These are phyloP conservation scores for Verticillium tricorpus DNA, from an alignment of 2,329 filamentous ascomycete species.

Conservation along the genomic window DNA sequence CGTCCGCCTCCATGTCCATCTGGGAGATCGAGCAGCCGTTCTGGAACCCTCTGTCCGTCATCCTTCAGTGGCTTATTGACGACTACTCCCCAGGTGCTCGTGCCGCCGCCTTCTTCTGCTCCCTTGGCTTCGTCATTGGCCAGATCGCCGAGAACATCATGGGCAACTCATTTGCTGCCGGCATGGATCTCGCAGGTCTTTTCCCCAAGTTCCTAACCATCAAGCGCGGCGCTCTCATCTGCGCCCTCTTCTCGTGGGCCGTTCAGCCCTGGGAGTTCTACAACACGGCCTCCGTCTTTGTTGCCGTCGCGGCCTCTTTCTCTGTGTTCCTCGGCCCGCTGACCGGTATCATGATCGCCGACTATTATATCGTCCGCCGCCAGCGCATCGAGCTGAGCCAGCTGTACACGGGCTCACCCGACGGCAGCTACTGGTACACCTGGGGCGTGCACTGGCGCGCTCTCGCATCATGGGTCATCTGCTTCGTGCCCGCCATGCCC, in stretches of 20 bases:
- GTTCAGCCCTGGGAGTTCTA: conserved; percentile 25
- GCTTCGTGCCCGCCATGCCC: conserved; percentile 23
- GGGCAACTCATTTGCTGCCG: conserved; percentile 22
- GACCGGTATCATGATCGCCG: conserved; percentile 22
- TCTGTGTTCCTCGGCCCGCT: conserved; percentile 23
- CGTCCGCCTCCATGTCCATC: conserved; percentile 20
- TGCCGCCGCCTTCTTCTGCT: conserved; percentile 22
- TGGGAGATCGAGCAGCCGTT: conserved; percentile 17
- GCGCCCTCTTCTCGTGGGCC: conserved; percentile 16
- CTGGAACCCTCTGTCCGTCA: conserved; percentile 20
- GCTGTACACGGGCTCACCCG: conserved; percentile 25
- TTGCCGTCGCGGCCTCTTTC: conserved; percentile 21
- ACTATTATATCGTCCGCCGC: conserved; percentile 25
- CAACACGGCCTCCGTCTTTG: conserved; percentile 20
- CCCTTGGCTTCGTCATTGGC: conserved; percentile 20
- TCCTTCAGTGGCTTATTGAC: conserved; percentile 22
- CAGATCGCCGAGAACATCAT: conserved; percentile 23
- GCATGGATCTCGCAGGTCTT: conserved; percentile 23
- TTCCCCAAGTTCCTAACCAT: conserved; percentile 22
- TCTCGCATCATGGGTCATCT: conserved; percentile 18
- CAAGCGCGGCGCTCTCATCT: conserved; percentile 20
- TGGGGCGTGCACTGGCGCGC: conserved; percentile 17
- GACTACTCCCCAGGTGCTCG: conserved; percentile 18
- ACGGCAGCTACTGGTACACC: conserved; percentile 32
- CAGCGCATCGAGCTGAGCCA: conserved; percentile 31